Conservation (phyloP, 371 early-diverging fungal species). For the Lichtheimia corymbifera region DNA sequence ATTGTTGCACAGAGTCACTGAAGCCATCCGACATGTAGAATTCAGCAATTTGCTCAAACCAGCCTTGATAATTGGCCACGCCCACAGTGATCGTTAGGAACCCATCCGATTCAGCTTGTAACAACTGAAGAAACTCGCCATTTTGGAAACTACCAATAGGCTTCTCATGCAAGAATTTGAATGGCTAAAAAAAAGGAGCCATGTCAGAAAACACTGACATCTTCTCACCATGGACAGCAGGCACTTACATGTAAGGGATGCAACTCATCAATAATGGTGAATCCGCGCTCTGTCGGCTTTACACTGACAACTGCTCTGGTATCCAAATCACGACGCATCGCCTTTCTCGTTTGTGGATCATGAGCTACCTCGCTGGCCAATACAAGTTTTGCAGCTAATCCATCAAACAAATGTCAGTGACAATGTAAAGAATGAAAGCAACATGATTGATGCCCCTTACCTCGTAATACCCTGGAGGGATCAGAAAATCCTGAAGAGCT, state of each 20-base stretch:
- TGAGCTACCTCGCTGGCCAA: constrained; percentile 77
- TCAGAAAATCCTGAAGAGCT: constrained; percentile 51
- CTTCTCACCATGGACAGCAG: background rate
- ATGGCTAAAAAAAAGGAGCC: constrained; percentile 46
- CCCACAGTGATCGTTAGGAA: constrained; percentile 68
- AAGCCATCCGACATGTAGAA: constrained; percentile 62
- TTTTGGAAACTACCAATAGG: constrained; percentile 70
- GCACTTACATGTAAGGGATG: constrained; percentile 69
- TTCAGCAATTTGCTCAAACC: constrained; percentile 60
- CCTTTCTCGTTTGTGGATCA: constrained; percentile 85
- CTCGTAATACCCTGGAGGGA: constrained; percentile 11
- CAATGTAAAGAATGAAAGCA: constrained; percentile 3
- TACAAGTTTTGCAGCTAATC: constrained; percentile 65
- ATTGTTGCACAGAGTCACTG: constrained; percentile 67
- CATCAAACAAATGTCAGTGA: background rate
- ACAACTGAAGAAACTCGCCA: constrained; percentile 76
- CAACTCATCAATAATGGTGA: constrained; percentile 70
- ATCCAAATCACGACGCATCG: constrained; percentile 76
- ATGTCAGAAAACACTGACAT: background rate
- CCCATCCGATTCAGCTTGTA: constrained; percentile 78
- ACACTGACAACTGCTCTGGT: constrained; percentile 71
- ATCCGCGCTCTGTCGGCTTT: constrained; percentile 84
- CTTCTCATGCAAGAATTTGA: constrained; percentile 85
- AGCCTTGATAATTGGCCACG: constrained; percentile 61
- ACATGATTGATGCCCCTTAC: constrained; percentile 3